Conservation (phyloP, 1,139 yeast genomes). For the Candida tunisiensis region DNA sequence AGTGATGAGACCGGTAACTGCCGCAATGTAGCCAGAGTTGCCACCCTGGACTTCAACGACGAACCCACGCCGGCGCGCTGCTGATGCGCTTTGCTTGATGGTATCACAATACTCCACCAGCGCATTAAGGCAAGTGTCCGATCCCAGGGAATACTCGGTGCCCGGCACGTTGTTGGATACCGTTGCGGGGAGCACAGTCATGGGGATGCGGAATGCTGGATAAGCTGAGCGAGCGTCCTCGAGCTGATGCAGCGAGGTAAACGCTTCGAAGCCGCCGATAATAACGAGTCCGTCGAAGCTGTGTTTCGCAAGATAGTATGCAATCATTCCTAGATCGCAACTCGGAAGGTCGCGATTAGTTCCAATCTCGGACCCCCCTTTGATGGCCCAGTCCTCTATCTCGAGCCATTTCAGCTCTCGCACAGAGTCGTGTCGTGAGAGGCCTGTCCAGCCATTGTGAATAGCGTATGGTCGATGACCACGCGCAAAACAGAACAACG, state of each 20-base stretch:
- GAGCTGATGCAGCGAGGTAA: constrained; percentile 64
- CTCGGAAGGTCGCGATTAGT: constrained; percentile 81
- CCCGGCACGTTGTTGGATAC: constrained; percentile 98
- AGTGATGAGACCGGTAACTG: constrained; percentile 72
- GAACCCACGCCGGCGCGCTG: constrained; percentile 86
- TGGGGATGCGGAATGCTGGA: constrained; percentile 87
- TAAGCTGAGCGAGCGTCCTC: constrained; percentile 54
- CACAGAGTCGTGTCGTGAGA: constrained; percentile 65
- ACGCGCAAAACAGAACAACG: constrained; percentile 73
- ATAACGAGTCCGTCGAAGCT: constrained; percentile 72
- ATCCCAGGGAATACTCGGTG: constrained; percentile 83
- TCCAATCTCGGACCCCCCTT: constrained; percentile 93
- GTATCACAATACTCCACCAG: constrained; percentile 88
- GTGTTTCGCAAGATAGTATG: constrained; percentile 77
- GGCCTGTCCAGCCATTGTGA: constrained; percentile 85
- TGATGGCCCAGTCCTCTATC: constrained; percentile 77
- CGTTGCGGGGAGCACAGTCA: constrained; percentile 88
- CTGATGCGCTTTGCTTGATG: constrained; percentile 86
- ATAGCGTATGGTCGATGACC: constrained; percentile 85
- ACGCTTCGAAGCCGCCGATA: constrained; percentile 94
- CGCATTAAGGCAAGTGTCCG: constrained; percentile 87
- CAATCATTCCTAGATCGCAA: constrained; percentile 71
- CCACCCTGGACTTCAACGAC: constrained; percentile 98
- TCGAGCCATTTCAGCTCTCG: constrained; percentile 68
- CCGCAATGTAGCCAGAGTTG: constrained; percentile 83